Evolutionary conservation across 441 rosid genomes (phyloP), one percentile per base, ranked within the genome.

Genomic region (Eruca vesicaria): DNA sequence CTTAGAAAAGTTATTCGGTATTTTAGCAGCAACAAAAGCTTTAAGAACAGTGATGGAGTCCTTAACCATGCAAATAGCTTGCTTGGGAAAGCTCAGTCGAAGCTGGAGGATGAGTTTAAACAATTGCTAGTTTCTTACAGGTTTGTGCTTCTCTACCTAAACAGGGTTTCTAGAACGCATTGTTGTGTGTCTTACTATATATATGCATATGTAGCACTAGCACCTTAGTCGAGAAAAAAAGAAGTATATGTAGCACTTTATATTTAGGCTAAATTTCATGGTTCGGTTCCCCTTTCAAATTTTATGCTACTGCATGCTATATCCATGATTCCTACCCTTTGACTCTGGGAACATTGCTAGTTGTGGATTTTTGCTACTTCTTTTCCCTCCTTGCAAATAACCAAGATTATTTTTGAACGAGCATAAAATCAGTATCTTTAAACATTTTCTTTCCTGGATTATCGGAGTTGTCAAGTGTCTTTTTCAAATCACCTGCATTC

Each of bases 51-150:
- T 16, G 97, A 96, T 71, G 88, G 73, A 66, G 89, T 90, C 59
- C 85, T 91, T 62, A 86, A 82, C 77, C 84, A 88, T 60, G 91
- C 94, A 16, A 91, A 85, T 82, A 84, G 61, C 70, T 87, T 96
- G 78, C 97, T 93, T 83, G 84, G 86, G 35, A 96, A 89, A 85
- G 97, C 99, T 72, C 90, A 93, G 80, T 87, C 97, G 35, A 91
- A 93, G 85, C 87, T 93, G 60, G 97, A 93, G 66, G 97, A 96
- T 3, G 99, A 96, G 89, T 96, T 93, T 80, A 90, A 86, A 83
- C 97, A 88, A 74, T 87, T 89, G 23, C 80, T 96, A 76, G 75
- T 81, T 67, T 87, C 94, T 58, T 90, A 91, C 88, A 96, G 98
- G 99, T 93, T 76, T 73, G 77, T 75, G 38, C 31, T 80, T 68